Conservation (phyloP, 2,329 filamentous ascomycete genomes). For the Onygenales sp. region DNA sequence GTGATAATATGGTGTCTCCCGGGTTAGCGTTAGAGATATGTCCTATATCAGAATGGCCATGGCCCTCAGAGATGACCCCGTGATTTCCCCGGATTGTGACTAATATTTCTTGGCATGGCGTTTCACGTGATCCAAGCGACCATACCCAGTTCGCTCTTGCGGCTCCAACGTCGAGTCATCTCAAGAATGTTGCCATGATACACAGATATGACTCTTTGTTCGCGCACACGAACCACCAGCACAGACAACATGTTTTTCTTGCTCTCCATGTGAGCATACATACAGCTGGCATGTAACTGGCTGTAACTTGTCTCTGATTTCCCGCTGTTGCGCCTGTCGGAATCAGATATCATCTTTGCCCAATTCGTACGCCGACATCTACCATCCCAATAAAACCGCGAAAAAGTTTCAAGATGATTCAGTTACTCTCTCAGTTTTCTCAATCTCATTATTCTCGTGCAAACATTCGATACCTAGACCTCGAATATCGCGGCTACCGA, state of each 20-base stretch:
- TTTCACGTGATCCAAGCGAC: not conserved
- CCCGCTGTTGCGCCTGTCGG: not conserved
- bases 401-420: slow-evolving; percentile 15
- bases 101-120: not conserved
- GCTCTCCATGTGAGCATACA: not conserved
- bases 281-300: not conserved
- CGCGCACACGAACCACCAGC: not conserved
- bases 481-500: not conserved
- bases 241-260: not conserved
- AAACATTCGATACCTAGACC: slow-evolving; percentile 6
- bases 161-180: not conserved
- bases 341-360: not conserved
- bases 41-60: too few relatives aligned
- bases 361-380: not conserved
- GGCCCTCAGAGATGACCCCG: too few relatives aligned
- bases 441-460: slow-evolving; percentile 8
- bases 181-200: not conserved
- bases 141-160: not conserved
- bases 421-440: slow-evolving; percentile 9
- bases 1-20: too few relatives aligned
- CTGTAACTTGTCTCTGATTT: not conserved
- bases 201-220: not conserved
- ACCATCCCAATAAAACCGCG: not conserved
- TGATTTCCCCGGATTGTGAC: not conserved
- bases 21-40: too few relatives aligned